phyloP scores from a whole-genome alignment of 495 filamentous ascomycete genomes.

The Penicillium malachiteum region DNA sequence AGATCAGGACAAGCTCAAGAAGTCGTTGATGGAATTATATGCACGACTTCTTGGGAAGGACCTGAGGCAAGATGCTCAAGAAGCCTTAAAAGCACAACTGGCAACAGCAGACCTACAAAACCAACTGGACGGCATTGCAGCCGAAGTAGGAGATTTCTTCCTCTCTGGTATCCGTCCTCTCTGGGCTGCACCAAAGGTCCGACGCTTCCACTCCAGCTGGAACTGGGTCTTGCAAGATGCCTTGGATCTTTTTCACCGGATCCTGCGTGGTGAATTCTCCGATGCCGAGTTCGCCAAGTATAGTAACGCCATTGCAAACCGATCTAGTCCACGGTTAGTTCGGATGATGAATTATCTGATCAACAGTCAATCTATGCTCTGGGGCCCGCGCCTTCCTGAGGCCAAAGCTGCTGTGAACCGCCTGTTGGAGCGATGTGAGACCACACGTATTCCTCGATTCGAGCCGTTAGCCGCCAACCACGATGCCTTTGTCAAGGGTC shows the following conservation, averaged over 20 bases:
- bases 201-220: constrained; percentile 97
- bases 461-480: too few species aligned
- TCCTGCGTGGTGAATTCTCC: constrained; percentile 92
- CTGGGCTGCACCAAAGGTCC: constrained; percentile 91
- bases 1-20: too few species aligned
- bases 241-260: constrained; percentile 97
- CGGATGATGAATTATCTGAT: constrained; percentile 99
- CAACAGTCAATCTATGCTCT: constrained; percentile 61
- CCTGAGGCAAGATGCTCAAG: constrained; percentile 82
- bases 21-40: too few species aligned
- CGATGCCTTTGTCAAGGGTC: too few species aligned
- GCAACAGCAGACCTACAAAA: constrained; percentile 58
- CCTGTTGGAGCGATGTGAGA: too few species aligned
- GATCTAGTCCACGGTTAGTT: constrained; percentile 91
- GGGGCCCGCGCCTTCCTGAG: too few species aligned
- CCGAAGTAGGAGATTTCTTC: constrained; percentile 95
- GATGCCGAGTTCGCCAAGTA: constrained; percentile 97
- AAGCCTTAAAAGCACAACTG: constrained; percentile 65
- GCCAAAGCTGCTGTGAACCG: too few species aligned
- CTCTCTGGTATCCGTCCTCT: constrained; percentile 89
- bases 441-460: too few species aligned
- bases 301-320: constrained; percentile 98
- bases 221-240: constrained; percentile 99
- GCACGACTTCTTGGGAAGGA: too few species aligned
- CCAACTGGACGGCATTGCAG: constrained; percentile 79